Evolutionary conservation across 2,329 filamentous ascomycete genomes (phyloP).

Genomic region (Pseudogymnoascus pannorum): DNA sequence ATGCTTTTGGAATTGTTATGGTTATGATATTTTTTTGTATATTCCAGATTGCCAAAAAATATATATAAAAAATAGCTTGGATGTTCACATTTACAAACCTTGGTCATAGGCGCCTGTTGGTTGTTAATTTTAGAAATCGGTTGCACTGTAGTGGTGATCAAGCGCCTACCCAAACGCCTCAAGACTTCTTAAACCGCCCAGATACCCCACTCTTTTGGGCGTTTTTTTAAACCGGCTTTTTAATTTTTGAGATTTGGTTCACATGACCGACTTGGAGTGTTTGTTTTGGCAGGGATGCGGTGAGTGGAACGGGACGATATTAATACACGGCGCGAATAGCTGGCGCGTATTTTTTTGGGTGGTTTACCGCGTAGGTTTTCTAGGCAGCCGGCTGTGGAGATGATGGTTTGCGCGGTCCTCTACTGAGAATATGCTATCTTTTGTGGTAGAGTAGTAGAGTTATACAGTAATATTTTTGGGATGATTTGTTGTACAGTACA

Average conservation of each 20-base stretch:
- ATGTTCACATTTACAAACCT: background rate
- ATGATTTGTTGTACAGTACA: background rate
- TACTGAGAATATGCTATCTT: background rate
- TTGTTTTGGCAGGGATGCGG: slow-evolving; percentile 9
- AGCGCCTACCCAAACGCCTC: too few species aligned
- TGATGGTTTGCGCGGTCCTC: background rate
- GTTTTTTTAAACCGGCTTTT: background rate
- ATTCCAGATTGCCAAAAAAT: background rate
- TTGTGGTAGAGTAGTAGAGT: background rate
- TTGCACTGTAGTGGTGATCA: background rate
- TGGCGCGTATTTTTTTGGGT: background rate
- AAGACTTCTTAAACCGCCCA: background rate
- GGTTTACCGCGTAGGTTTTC: background rate
- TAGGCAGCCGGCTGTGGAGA: background rate
- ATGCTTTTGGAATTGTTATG: background rate
- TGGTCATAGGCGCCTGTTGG: background rate
- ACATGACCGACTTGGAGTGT: background rate
- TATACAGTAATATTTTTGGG: background rate
- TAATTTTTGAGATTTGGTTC: slow-evolving; percentile 2
- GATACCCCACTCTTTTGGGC: background rate
- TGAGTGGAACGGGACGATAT: background rate
- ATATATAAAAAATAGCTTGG: background rate
- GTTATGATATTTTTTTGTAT: background rate
- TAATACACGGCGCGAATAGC: background rate
- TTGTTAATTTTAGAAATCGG: background rate